phyloP scores from a whole-genome alignment of 306 rosid species.

The Cajanus cajan region DNA sequence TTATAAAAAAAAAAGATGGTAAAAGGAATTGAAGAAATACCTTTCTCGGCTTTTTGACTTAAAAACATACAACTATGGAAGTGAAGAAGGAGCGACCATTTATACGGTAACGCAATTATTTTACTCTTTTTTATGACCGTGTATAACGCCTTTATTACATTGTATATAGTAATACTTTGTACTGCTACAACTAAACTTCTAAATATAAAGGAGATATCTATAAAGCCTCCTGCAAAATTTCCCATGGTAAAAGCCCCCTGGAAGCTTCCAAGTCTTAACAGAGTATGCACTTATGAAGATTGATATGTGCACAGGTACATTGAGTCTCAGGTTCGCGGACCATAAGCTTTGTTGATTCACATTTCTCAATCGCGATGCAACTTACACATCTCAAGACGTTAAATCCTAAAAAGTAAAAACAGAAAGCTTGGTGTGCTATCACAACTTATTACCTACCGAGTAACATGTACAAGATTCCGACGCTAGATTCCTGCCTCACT shows the following conservation, averaged over 20 bases:
- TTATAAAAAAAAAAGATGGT: not conserved
- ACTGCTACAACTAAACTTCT: not conserved
- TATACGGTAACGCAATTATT: not conserved
- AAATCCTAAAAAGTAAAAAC: constrained; percentile 4
- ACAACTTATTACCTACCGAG: constrained; percentile 22
- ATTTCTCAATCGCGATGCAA: constrained; percentile 13
- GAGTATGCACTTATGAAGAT: not conserved
- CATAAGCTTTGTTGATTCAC: not conserved
- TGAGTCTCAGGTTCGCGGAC: not conserved
- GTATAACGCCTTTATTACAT: not conserved
- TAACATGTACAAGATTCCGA: constrained; percentile 9
- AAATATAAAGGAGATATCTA: not conserved
- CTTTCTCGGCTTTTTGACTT: no score
- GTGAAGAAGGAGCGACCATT: not conserved
- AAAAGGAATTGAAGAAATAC: not conserved
- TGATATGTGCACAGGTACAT: constrained; percentile 10
- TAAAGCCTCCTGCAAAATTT: constrained; percentile 20
- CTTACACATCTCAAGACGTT: not conserved
- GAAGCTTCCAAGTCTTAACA: not conserved
- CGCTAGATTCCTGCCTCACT: constrained; percentile 21
- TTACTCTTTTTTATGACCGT: not conserved
- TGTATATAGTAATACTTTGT: not conserved
- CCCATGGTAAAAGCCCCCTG: not conserved
- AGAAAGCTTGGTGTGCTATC: constrained; percentile 10
- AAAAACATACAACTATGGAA: no score